Evolutionary conservation across 2,329 filamentous ascomycete genomes (phyloP), one percentile per base, ranked within the genome.

Genomic region (Colletotrichum noveboracense): DNA sequence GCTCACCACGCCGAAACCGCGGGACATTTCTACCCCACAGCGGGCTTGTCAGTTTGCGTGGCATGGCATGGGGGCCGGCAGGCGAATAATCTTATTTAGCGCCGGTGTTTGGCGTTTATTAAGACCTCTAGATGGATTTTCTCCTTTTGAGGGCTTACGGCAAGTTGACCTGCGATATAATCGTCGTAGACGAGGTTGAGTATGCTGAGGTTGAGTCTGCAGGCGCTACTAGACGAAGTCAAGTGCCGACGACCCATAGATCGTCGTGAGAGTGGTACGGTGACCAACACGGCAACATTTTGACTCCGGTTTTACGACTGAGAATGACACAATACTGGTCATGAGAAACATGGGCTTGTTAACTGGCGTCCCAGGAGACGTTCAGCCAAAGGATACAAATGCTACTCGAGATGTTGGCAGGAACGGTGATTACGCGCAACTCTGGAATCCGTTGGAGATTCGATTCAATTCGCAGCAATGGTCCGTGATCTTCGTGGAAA

Each of bases 91-190:
- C 58, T 61, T 61, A 34, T 30, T 61, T 61, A n/a, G 28, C 58
- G 58, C 58, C 58, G 28, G 58, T 61, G 58, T 61, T 61, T 61
- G 28, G 58, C 10, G 18, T 61, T 61, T 61, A 61, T 61, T 24
- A 28, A 61, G 58, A 30, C 9, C 7, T n/a, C 7, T 58, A 7
- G 1, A 10, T 2, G 14, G 6, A 3, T 24, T 61, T 13, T 61
- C 28, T 24, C 28, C 58, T 61, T 24, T 13, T 0, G 58, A 52
- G 12, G 43, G n/a, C 0, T 7, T 1, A 52, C 43, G 43, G 43
- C n/a, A 52, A 52, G n/a, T 13, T 21, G n/a, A 0, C 10, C n/a
- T 52, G 43, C 43, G 6, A 52, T 21, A 12, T 13, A 0, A 21
- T 21, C 6, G n/a, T 13, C 43, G 43, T 52, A 52, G 43, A 52